Evolutionary conservation across 495 filamentous ascomycete genomes (phyloP), one percentile per base, ranked within the genome.

Genomic region (Opeltia flavorubescens): DNA sequence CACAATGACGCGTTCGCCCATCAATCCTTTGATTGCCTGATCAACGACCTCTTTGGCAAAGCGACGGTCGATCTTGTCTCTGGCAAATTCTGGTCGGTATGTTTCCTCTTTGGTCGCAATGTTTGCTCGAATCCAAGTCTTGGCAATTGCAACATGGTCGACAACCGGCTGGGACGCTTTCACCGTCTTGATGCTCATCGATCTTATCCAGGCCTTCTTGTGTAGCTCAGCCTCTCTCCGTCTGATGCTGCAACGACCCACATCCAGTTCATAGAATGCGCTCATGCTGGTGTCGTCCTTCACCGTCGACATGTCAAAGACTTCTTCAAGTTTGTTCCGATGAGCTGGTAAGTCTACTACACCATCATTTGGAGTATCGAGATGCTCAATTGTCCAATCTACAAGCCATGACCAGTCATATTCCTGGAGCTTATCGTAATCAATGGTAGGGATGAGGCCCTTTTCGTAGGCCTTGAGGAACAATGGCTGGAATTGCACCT

Each of bases 361-460:
- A 46, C 66, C 58, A 24, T 58, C 41, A 9, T 57, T 58, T 21
- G 67, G 65, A 18, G 69, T 49, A 31, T 74, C 68, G 5, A 77
- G 50, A 39, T 70, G 69, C 12, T 65, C 59, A 34, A 61, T 61
- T 13, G 76, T 76, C 91, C 91, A 98, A 11, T 81, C 71, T 24
- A 93, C 71, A 9, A 95, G 57, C 30, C 58, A 60, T 25, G 71
- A 66, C 85, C 91, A 93, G 56, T 95, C 80, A 54, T 93, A 93
- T 9, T 63, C 67, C 27, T 76, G 65, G 4, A 86, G 66, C 50
- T 93, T 60, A 30, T 79, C 64, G 50, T 78, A 89, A 60, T 95
- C 70, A 26, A 99, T 71, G 1, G 64, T 55, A 2, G 83, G 81
- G 0, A 96, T 50, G 43, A 81, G 66, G 7, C 74, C 73, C 2